These are phyloP conservation scores for Aureobasidium sp. DNA, from an alignment of 2,329 filamentous ascomycete species.

Conservation along the genomic window DNA sequence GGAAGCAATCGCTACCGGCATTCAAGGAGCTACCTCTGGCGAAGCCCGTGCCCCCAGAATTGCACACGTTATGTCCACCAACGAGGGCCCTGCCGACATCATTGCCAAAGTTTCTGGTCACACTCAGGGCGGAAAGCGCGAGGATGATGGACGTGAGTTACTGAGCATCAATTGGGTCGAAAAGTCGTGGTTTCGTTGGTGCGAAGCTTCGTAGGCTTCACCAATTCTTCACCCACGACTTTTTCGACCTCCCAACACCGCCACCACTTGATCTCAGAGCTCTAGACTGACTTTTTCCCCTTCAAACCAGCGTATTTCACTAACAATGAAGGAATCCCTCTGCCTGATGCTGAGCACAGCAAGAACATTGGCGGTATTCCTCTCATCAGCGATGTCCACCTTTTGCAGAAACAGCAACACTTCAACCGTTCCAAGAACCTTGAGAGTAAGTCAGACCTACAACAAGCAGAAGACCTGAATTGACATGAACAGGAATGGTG, in stretches of 20 bases:
- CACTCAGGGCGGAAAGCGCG: constrained; percentile 36
- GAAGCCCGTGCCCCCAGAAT: constrained; percentile 31
- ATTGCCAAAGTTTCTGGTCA: constrained; percentile 43
- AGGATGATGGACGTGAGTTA: constrained; percentile 33
- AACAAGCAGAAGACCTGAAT: not conserved
- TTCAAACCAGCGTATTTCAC: constrained; percentile 38
- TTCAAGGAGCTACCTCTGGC: constrained; percentile 28
- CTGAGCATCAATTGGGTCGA: not conserved
- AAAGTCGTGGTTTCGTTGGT: not conserved
- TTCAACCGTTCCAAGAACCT: constrained; percentile 50
- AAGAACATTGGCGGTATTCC: constrained; percentile 47
- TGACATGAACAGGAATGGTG: constrained; percentile 27
- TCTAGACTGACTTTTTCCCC: not conserved
- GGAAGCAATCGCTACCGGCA: constrained; percentile 33
- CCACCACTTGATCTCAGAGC: not conserved
- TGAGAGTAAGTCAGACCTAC: constrained; percentile 26
- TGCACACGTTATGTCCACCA: constrained; percentile 37
- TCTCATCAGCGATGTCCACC: constrained; percentile 41
- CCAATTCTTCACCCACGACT: not conserved
- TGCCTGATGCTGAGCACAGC: constrained; percentile 42
- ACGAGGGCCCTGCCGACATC: constrained; percentile 45
- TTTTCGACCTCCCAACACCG: not conserved
- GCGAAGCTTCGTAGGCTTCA: not conserved
- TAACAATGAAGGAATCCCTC: constrained; percentile 46
- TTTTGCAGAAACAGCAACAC: constrained; percentile 48